Evolutionary conservation across 2,329 filamentous ascomycete species (phyloP), one percentile per base, ranked within the genome.

Genomic region (Epichloe gansuensis): DNA sequence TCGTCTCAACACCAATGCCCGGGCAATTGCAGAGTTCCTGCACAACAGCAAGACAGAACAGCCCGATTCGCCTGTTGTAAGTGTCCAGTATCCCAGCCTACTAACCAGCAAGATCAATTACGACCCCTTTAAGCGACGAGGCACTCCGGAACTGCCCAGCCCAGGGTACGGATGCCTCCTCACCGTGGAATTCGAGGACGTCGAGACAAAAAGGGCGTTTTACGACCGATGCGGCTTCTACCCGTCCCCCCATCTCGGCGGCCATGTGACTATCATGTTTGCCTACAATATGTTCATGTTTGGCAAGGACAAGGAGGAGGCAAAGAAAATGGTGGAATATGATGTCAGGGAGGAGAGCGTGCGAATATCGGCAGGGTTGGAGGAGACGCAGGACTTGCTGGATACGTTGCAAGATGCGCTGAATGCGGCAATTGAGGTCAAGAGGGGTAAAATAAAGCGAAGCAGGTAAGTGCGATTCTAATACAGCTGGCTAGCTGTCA

Each of bases 131-230:
- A 59, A 69, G 57, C 66, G 72, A 3, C 63, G 52, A 4, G 50
- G 65, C 6, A 67, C 74, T 0, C 43, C 63, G 0, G 75, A 77
- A 1, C 72, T 79, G 51, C 68, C 65, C 5, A 58, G 60, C 0
- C 74, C 76, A 0, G 77, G 77, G 0, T 77, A 78, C 57, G 78
- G 78, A 2, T 79, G 74, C 56, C 70, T 81, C 1, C 60, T 81
- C 13, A 74, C 65, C 8, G 63, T 81, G 31, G 73, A 79, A 44
- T 74, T 82, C 46, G 63, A 66, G 11, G 65, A 58, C n/a, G 53
- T 71, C 0, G 65, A 65, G 4, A 54, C 64, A 0, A 68, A 74
- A 0, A 60, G 55, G 3, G 68, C 70, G 0, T 81, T 80, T 54
- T 78, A 77, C 57, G 68, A 80, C 52, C 64, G 62, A 31, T 60